Conservation (phyloP, 495 filamentous ascomycete genomes). For the Pyrenopolyporus hunteri region DNA sequence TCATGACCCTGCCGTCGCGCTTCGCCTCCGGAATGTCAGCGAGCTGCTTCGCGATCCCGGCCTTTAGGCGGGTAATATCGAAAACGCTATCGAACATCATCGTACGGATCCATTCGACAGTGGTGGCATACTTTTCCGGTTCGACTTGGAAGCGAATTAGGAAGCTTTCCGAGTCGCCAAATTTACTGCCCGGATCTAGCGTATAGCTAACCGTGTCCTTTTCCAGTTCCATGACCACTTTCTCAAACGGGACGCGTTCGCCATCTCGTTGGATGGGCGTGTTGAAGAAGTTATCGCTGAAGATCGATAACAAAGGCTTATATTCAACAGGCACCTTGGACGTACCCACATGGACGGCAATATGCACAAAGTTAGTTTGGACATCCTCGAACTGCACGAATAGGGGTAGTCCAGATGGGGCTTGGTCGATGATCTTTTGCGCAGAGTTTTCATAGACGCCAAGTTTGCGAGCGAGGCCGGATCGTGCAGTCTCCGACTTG, state of each 20-base stretch:
- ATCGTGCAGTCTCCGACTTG: slow-evolving; percentile 82
- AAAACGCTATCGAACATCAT: slow-evolving; percentile 88
- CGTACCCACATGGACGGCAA: slow-evolving; percentile 79
- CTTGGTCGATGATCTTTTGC: slow-evolving; percentile 78
- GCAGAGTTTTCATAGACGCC: slow-evolving; percentile 68
- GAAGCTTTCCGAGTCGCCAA: slow-evolving; percentile 81
- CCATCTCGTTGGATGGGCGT: slow-evolving; percentile 83
- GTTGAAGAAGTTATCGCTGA: slow-evolving; percentile 91
- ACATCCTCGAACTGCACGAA: slow-evolving; percentile 98
- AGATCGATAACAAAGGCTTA: slow-evolving; percentile 82
- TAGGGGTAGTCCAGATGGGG: slow-evolving; percentile 66
- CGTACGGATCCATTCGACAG: slow-evolving; percentile 84
- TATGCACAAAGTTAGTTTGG: slow-evolving; percentile 84
- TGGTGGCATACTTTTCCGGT: slow-evolving; percentile 80
- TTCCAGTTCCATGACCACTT: slow-evolving; percentile 88
- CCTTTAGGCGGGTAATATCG: slow-evolving; percentile 76
- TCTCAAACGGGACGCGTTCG: slow-evolving; percentile 81
- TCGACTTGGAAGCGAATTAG: slow-evolving; percentile 84
- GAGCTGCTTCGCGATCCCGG: slow-evolving; percentile 84
- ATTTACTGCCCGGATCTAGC: slow-evolving; percentile 66
- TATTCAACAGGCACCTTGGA: slow-evolving; percentile 71
- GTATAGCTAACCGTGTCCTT: slow-evolving; percentile 85
- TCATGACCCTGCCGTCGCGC: slow-evolving; percentile 82
- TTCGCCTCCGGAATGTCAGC: slow-evolving; percentile 94
- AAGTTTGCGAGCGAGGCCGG: slow-evolving; percentile 75